Base-by-base conservation (phyloP, 495 filamentous ascomycete species). In the Xylaria flabelliformis region DNA sequence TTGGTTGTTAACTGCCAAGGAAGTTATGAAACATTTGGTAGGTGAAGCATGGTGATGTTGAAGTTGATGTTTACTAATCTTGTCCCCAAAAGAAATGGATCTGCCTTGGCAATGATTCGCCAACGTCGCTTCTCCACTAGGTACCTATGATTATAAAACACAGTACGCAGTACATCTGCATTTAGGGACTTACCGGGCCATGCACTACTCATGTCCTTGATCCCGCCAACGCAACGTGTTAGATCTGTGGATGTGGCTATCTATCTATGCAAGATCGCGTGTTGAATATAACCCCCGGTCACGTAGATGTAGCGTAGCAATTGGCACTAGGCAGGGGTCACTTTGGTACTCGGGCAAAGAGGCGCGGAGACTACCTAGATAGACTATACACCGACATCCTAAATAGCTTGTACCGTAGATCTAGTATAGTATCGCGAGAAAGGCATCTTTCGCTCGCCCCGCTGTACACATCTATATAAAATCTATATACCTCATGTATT, bases 61-160 rank as follows among this genome's bases (percentile, higher is more conserved):
- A 26, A 53, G n/a, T n/a, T n/a, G 29, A 58, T 58, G 56, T 59
- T 59, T 36, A 59, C 17, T 59, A 29, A 59, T 59, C 29, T 55
- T 1, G 26, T 13, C 53, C 7, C 26, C 26, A 56, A 56, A 56
- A 56, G 24, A 56, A 56, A 56, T 56, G 51, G 51, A 9, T 4
- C 10, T 32, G 26, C 13, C 24, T 29, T 29, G 13, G 29, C 12
- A 24, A 19, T 59, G 29, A 36, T 32, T 59, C 26, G 55, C 55
- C 15, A 59, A 61, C 58, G 17, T 21, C 39, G 32, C 2, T 61
- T 39, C 58, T 21, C 58, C 58, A 61, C 58, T 12, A 29, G 26
- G 26, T 29, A 29, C 26, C 26, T 29, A 29, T 29, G 21, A 39
- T 34, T 24, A 1, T 21, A 39, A 39, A n/a, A 39, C 34, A 32